Evolutionary conservation across 208 protist genomes (phyloP).

Genomic region (Phytomonas sp.): DNA sequence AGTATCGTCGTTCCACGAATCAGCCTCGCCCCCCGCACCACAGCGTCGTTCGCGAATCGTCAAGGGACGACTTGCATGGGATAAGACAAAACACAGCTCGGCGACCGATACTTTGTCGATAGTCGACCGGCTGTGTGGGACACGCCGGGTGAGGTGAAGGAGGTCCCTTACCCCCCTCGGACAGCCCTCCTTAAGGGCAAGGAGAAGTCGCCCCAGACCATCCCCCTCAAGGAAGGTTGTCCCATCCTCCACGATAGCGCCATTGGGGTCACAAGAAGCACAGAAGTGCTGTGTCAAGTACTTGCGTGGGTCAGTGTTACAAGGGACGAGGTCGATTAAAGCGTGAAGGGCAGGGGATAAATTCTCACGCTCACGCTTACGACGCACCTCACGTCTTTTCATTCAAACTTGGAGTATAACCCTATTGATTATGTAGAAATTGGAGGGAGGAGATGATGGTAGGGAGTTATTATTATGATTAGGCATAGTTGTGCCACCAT

Average conservation of each 20-base stretch:
- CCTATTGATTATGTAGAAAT: background rate
- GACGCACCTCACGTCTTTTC: conserved; percentile 50
- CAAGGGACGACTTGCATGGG: conserved; percentile 47
- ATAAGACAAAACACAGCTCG: conserved; percentile 82
- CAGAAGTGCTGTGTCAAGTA: conserved; percentile 28
- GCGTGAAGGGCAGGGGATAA: conserved; percentile 36
- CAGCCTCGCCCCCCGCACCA: conserved; percentile 20
- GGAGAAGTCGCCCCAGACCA: conserved; percentile 43
- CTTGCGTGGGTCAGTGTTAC: conserved; percentile 30
- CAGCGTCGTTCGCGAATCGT: conserved; percentile 61
- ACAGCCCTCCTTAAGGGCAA: conserved; percentile 33
- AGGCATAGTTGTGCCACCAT: background rate
- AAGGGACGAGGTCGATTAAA: conserved; percentile 38
- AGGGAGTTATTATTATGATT: conserved; percentile 1
- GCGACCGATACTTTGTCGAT: conserved; percentile 45
- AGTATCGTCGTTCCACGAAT: conserved; percentile 39
- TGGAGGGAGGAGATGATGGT: conserved; percentile 6
- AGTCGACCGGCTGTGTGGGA: conserved; percentile 78
- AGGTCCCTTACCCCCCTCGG: conserved; percentile 46
- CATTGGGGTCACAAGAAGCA: background rate
- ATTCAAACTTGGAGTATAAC: conserved; percentile 18
- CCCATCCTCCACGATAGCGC: background rate
- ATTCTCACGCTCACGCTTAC: conserved; percentile 60
- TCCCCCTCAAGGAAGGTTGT: conserved; percentile 39
- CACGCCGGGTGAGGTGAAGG: conserved; percentile 48